Evolutionary conservation across 352 stramenopile genomes (phyloP).

Genomic region (Phytophthora parvispora): DNA sequence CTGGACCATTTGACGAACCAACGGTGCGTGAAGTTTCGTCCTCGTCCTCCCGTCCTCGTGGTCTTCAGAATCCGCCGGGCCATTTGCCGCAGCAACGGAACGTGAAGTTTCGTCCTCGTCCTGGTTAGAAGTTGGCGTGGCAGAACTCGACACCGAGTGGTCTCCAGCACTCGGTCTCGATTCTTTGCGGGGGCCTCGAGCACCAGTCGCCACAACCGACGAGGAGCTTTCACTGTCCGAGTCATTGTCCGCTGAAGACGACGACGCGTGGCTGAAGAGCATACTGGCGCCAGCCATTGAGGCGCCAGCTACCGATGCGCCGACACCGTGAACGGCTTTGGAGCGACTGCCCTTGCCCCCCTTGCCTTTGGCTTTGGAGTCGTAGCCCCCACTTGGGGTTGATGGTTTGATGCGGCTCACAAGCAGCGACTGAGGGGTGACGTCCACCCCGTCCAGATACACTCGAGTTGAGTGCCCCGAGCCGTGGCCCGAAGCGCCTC

Average conservation of each 20-base stretch:
- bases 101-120: conserved; percentile 22
- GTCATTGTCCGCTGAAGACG: conserved; percentile 67
- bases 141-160: conserved; percentile 2
- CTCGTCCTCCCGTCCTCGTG: too few relatives aligned
- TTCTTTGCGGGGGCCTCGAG: conserved; percentile 20
- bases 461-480: conserved; percentile 57
- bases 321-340: conserved; percentile 34
- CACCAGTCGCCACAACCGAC: conserved; percentile 9
- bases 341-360: conserved; percentile 33
- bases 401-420: conserved; percentile 78
- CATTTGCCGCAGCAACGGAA: background rate
- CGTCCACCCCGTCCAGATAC: conserved; percentile 74
- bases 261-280: conserved; percentile 59
- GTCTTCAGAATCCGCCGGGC: too few relatives aligned
- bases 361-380: conserved; percentile 30
- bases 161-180: conserved; percentile 6
- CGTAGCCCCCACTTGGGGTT: conserved; percentile 27
- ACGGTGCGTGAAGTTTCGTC: conserved; percentile 19
- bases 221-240: conserved; percentile 53
- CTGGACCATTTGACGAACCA: background rate
- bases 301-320: conserved; percentile 15
- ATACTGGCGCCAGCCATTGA: conserved; percentile 61
- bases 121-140: conserved; percentile 22
- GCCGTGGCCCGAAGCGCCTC: conserved; percentile 22
- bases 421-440: conserved; percentile 83